phyloP scores from a whole-genome alignment of 2,329 filamentous ascomycete species.

The Aspergillus sp. region DNA sequence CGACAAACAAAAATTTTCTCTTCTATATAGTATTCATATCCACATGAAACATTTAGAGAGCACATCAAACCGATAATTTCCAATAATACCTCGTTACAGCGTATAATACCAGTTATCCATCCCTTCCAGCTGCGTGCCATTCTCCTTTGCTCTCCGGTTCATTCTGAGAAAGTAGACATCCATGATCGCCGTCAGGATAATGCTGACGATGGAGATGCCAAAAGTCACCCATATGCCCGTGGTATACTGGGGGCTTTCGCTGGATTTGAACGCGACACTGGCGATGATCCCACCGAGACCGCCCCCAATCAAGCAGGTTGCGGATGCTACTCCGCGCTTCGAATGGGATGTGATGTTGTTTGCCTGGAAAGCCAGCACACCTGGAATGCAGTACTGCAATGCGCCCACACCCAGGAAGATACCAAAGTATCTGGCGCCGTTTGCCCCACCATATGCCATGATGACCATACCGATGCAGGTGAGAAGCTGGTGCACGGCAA shows the following conservation, averaged over 20 bases:
- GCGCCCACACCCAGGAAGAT: constrained; percentile 23
- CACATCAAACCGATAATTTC: too few relatives aligned
- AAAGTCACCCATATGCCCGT: constrained; percentile 16
- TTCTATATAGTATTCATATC: too few relatives aligned
- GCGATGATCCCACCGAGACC: constrained; percentile 22
- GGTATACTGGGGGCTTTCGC: constrained; percentile 11
- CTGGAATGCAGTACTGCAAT: constrained; percentile 28
- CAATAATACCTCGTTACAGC: constrained; percentile 1
- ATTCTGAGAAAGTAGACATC: constrained; percentile 8
- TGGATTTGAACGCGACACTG: constrained; percentile 12
- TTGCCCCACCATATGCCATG: constrained; percentile 10
- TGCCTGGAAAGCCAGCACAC: constrained; percentile 29
- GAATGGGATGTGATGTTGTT: constrained; percentile 32
- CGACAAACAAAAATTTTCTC: too few relatives aligned
- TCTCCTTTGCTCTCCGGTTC: constrained; percentile 12
- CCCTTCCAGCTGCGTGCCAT: constrained; percentile 2
- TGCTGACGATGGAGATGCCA: constrained; percentile 8
- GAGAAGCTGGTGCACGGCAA: constrained; percentile 13
- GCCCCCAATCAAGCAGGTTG: constrained; percentile 28
- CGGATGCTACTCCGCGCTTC: constrained; percentile 28
- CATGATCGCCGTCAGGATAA: constrained; percentile 5
- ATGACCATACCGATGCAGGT: constrained; percentile 13
- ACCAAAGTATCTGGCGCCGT: constrained; percentile 11
- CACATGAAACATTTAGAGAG: too few relatives aligned
- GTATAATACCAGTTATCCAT: constrained; percentile 14